Evolutionary conservation across 23 red algal genomes (phyloP).

Genomic region (Chondrus crispus): DNA sequence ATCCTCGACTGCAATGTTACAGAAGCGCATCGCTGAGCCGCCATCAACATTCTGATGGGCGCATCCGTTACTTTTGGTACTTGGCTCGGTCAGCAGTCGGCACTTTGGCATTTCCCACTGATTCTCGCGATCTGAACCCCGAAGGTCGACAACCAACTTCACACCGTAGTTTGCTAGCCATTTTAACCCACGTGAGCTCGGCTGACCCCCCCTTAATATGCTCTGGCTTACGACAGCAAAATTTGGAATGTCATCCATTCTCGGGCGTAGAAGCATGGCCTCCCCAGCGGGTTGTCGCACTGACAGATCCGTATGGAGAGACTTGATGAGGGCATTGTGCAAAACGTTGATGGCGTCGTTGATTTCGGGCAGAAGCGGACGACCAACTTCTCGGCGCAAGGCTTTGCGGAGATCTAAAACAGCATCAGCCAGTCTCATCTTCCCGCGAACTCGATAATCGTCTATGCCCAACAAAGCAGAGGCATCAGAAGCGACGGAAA

Average conservation of each 20-base stretch:
- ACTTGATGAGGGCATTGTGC: background rate
- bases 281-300: constrained; percentile 42
- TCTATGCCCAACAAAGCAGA: constrained; percentile 30
- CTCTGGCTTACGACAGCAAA: constrained; percentile 55
- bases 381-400: background rate
- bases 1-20: constrained; percentile 69
- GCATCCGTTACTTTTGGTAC: background rate
- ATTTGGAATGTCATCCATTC: constrained; percentile 79
- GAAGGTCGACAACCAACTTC: constrained; percentile 54
- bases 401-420: background rate
- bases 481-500: background rate
- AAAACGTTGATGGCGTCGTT: background rate
- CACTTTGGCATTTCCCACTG: constrained; percentile 65
- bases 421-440: constrained; percentile 19
- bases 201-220: constrained; percentile 73
- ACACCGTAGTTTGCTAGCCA: constrained; percentile 81
- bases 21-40: background rate
- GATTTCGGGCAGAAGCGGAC: background rate
- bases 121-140: constrained; percentile 77
- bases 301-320: constrained; percentile 12
- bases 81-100: background rate
- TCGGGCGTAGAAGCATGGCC: constrained; percentile 71
- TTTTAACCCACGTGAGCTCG: constrained; percentile 39
- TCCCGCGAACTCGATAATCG: constrained; percentile 56
- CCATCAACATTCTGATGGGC: background rate